Conservation (phyloP, 2,329 filamentous ascomycete species). For the Xylaria sp. region DNA sequence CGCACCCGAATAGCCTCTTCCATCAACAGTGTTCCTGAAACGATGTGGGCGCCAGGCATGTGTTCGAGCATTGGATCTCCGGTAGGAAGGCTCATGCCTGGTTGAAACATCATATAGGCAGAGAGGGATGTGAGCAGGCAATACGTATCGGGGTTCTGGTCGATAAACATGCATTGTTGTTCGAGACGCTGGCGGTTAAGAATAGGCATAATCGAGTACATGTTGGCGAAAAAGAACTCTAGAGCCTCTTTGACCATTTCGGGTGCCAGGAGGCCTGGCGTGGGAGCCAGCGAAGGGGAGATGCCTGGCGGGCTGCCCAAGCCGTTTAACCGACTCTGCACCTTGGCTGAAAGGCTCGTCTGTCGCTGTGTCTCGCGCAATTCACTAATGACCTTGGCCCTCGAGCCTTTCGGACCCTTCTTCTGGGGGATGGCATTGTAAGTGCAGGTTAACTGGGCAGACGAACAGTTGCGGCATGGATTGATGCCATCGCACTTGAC, state of each 20-base stretch:
- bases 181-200: constrained; percentile 69
- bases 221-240: constrained; percentile 74
- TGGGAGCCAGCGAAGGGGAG: constrained; percentile 61
- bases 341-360: constrained; percentile 70
- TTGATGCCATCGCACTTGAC: constrained; percentile 78
- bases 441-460: constrained; percentile 74
- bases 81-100: constrained; percentile 70
- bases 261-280: constrained; percentile 68
- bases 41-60: constrained; percentile 68
- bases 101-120: constrained; percentile 76
- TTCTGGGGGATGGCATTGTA: constrained; percentile 81
- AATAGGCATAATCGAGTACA: constrained; percentile 73
- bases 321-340: constrained; percentile 70
- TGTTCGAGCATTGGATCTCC: constrained; percentile 67
- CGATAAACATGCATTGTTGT: constrained; percentile 68
- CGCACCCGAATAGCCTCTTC: constrained; percentile 74
- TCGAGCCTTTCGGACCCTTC: constrained; percentile 79
- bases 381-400: constrained; percentile 81
- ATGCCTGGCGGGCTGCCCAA: constrained; percentile 61
- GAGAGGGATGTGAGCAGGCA: constrained; percentile 73
- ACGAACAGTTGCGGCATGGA: constrained; percentile 76
- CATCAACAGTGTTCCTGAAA: constrained; percentile 73
- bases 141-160: constrained; percentile 71
- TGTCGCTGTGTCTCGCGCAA: constrained; percentile 75
- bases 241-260: constrained; percentile 74